Base-by-base conservation (phyloP, 2,329 filamentous ascomycete genomes). In the Aureobasidium pullulans region DNA sequence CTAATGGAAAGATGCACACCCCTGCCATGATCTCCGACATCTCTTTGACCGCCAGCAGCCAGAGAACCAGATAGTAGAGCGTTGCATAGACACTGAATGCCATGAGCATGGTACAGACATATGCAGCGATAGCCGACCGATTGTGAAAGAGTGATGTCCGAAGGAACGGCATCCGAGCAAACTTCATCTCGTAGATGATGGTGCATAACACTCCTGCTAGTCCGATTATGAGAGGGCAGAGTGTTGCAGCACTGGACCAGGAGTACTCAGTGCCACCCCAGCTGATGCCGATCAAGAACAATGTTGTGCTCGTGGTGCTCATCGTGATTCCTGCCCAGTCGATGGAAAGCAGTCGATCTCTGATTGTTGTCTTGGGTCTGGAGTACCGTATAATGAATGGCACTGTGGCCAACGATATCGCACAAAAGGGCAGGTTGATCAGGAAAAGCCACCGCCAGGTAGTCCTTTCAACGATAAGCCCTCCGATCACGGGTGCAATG, bases 21-120 rank as follows among this genome's bases (percentile, higher is more conserved):
- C 78, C 79, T 0, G 84, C 88, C 15, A 76, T 75, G 37, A 87
- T 73, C 0, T 86, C 83, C 0, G 79, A 78, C 1, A 82, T 82
- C 49, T 79, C 79, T 1, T 85, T 79, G 0, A 86, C 86, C 2
- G 84, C 80, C 68, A 92, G 88, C 57, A 89, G 85, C 71, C 86
- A 90, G 0, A 90, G 77, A 0, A 88, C 88, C 34, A 90, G 76
- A 66, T 88, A 91, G 71, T 88, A 91, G 49, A 84, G 81, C 1
- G 78, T 78, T 0, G 80, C 82, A 39, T 88, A 85, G 70, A 87
- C 87, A 34, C 73, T 77, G 63, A 79, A 78, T 11, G 75, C 74
- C 64, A 81, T 77, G 7, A 58, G 43, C 6, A 46, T 19, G 1
- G 52, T 56, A 29, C 52, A 40, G 4, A 36, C 9, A 10, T 56